Base-by-base conservation (phyloP, 805 yeast genomes). In the Pichia deserticola region DNA sequence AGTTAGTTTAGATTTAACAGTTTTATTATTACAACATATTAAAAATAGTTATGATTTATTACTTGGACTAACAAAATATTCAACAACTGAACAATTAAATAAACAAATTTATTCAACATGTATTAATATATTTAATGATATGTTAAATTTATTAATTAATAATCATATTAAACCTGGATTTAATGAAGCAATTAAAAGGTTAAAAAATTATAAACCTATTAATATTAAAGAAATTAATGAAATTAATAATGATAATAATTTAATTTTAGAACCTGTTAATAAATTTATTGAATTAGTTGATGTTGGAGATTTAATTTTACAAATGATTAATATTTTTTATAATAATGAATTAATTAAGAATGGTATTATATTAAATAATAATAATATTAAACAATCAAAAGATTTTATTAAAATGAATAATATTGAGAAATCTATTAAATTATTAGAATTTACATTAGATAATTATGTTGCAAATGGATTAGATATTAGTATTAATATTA, bases 391-490 rank as follows among this genome's bases (percentile, higher is more conserved):
- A 57, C 78, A 81, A 49, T 86, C 84, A 54, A 75, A 77, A 51
- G 95, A 93, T 53, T 87, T 90, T 59, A 72, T 89, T 48, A 82
- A 87, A 52, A 77, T 92, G 7, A 78, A 89, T 44, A 87, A 84
- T 58, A 78, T 82, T 38, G 95, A 93, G 61, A 86, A 89, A 60
- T 57, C 65, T 0, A 63, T 68, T 25, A 55, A 55, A 29, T 77
- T 77, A 51, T 78, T 93, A 53, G 99, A 93, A 60, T 79, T 79
- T 7, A 71, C 81, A 67, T 76, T 93, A 10, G 99, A 93, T 65
- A 87, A 81, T 48, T 84, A 77, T 61, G 97, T 93, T 20, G 99
- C 98, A 0, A 86, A 86, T 60, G 99, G 99, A 0, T 73, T 93
- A 33, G 90, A 89, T 59, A 77, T 86, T n/a, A 96, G 97, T 40